Evolutionary conservation across 73 alveolate genomes (phyloP), one percentile per base, ranked within the genome.

Genomic region (Paramecium pentaurelia): DNA sequence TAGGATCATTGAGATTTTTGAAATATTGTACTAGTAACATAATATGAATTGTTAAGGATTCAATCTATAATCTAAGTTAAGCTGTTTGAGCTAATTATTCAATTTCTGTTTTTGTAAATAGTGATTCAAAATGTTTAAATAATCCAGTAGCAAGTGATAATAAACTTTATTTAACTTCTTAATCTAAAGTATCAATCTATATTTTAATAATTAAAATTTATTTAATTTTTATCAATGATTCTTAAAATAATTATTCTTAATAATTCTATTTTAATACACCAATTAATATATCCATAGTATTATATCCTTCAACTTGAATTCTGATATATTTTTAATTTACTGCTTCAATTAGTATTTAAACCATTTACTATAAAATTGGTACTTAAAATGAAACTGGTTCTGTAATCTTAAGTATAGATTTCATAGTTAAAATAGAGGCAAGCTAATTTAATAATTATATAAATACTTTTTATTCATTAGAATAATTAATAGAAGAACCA

Each of bases 401-500:
- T 54, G 70, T 54, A 3, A 16, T 54, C 70, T 54, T 54, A 18
- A 54, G 70, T n/a, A 54, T 54, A 18, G 6, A 18, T 7, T 18
- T 54, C 70, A 54, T 54, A 18, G 70, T 54, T 54, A 54, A 4
- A 18, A 54, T 54, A 4, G 84, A 64, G 30, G 84, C 84, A 64
- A 64, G 42, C 84, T 64, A 64, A 18, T 7, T 64, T 32, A 64
- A 9, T 27, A 27, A 3, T 22, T 22, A 22, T 32, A 4, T 9
- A 64, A 64, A 28, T 64, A 64, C 84, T n/a, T 64, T 64, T 64
- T 64, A 64, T 64, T 64, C 84, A 64, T 64, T 64, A 11, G 45
- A 25, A 64, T 64, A 64, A 64, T 64, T 25, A 11, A 64, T 6
- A 32, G 42, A 6, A 14, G 42, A 28, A 64, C 84, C 84, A 64